These are phyloP conservation scores for Aegilops bicornis DNA, from an alignment of 176 grass and related monocot species.

Conservation along the genomic window DNA sequence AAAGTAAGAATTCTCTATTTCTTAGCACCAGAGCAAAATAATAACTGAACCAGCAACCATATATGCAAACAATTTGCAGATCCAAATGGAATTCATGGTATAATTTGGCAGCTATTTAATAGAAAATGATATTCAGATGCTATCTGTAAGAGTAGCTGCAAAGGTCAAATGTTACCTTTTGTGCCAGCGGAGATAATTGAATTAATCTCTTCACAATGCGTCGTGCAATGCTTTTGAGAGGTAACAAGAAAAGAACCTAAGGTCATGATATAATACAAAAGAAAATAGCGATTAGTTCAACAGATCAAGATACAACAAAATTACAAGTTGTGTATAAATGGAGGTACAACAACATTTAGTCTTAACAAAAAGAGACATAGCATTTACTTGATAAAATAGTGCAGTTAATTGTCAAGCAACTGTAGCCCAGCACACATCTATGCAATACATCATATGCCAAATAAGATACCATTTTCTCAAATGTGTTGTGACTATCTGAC, in stretches of 20 bases:
- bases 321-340: background rate
- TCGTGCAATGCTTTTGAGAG: constrained; percentile 80
- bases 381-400: constrained; percentile 10
- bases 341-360: background rate
- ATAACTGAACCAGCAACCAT: background rate
- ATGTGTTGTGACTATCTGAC: background rate
- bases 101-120: background rate
- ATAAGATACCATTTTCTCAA: constrained; percentile 6
- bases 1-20: constrained; percentile 4
- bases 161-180: constrained; percentile 56
- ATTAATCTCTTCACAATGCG: constrained; percentile 84
- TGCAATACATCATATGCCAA: background rate
- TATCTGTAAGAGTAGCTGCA: constrained; percentile 4
- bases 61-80: background rate
- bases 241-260: constrained; percentile 89
- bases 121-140: constrained; percentile 3
- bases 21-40: constrained; percentile 29
- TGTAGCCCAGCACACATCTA: background rate
- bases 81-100: background rate
- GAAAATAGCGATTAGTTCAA: constrained; percentile 23
- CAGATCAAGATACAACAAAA: constrained; percentile 28
- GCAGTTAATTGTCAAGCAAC: background rate
- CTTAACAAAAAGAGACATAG: background rate
- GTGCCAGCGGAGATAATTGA: constrained; percentile 73
- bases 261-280: constrained; percentile 25